phyloP scores from a whole-genome alignment of 768 basidiomycete genomes.

The Agaricus subrufescens region DNA sequence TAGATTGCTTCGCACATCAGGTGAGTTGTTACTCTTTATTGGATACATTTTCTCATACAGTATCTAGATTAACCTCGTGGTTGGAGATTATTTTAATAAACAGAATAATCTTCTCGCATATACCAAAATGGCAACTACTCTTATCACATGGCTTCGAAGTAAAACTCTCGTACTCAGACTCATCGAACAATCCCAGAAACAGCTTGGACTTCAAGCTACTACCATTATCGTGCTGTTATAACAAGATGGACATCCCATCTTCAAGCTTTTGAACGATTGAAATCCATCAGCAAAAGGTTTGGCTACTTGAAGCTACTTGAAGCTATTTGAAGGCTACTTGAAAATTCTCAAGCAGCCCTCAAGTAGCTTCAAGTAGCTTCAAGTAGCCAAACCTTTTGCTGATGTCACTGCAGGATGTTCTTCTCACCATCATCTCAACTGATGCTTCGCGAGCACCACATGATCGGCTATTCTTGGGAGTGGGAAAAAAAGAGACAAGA shows the following conservation, averaged over 20 bases:
- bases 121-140: constrained; percentile 14
- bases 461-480: no score
- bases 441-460: not conserved
- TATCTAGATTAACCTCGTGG: constrained; percentile 21
- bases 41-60: no score
- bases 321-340: no score
- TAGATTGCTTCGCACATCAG: no score
- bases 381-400: no score
- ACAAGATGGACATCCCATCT: constrained; percentile 31
- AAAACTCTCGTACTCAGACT: constrained; percentile 24
- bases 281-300: constrained; percentile 17
- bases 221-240: constrained; percentile 24
- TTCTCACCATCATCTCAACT: constrained; percentile 2
- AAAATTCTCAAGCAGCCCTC: no score
- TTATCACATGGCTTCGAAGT: constrained; percentile 29
- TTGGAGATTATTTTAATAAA: constrained; percentile 27
- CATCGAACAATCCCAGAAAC: not conserved
- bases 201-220: not conserved
- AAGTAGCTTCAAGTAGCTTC: no score
- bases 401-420: constrained; percentile 5
- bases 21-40: no score
- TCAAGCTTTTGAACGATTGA: constrained; percentile 20
- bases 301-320: no score
- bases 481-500: no score
- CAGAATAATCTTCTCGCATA: constrained; percentile 12